Evolutionary conservation across 1,139 yeast species (phyloP).

Genomic region (Suhomyces maxii): DNA sequence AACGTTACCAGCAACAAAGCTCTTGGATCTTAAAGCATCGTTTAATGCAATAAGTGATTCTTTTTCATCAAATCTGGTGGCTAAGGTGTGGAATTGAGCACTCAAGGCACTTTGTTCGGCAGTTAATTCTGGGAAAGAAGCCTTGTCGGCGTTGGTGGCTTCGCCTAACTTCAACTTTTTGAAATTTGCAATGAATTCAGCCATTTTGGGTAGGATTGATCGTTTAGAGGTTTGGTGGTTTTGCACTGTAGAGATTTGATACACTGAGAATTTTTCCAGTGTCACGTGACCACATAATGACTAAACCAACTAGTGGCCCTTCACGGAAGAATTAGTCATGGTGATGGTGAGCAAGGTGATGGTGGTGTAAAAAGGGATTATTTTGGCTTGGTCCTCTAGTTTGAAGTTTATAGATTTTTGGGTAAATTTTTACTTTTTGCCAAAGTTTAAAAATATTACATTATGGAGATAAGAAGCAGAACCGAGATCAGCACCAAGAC

Average conservation of each 20-base stretch:
- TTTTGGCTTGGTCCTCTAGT: no score
- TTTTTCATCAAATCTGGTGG: constrained; percentile 56
- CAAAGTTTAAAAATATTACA: no score
- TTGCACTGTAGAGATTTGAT: neutral
- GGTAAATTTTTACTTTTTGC: no score
- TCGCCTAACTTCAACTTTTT: constrained; percentile 40
- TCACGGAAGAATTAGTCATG: no score
- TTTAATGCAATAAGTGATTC: constrained; percentile 63
- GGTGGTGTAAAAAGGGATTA: no score
- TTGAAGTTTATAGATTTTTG: no score
- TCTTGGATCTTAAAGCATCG: constrained; percentile 63
- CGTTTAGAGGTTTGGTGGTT: neutral
- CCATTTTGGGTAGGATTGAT: constrained; percentile 25
- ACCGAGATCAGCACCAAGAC: no score
- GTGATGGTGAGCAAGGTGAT: no score
- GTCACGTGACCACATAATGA: constrained; percentile 5
- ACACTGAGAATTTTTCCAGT: constrained; percentile 7
- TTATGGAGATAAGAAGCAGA: no score
- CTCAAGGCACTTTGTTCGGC: constrained; percentile 66
- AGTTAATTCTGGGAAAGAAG: constrained; percentile 37
- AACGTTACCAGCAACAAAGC: constrained; percentile 66
- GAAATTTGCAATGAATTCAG: constrained; percentile 45
- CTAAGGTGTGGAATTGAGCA: constrained; percentile 77
- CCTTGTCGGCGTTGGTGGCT: constrained; percentile 26
- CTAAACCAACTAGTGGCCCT: neutral